Evolutionary conservation across 176 grass and related monocot genomes (phyloP).

Genomic region (Oryza longistaminata): DNA sequence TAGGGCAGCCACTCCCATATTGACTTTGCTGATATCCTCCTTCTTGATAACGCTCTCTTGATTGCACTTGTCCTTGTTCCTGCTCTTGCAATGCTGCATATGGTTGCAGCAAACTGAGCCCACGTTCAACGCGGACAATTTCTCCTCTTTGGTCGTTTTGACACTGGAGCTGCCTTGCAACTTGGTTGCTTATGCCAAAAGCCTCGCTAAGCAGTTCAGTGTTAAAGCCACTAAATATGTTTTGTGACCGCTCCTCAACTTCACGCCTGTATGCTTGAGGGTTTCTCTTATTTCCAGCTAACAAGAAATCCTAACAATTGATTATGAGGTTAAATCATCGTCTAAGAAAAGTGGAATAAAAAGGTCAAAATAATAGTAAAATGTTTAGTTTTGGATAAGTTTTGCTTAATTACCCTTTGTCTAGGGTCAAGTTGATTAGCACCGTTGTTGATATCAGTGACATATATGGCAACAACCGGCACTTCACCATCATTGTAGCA

Average conservation of each 20-base stretch:
- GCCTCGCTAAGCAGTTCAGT: neutral
- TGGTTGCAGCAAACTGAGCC: slow-evolving; percentile 5
- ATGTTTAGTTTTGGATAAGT: neutral
- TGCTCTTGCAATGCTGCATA: slow-evolving; percentile 23
- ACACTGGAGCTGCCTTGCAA: slow-evolving; percentile 35
- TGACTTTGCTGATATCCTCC: neutral
- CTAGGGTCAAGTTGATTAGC: slow-evolving; percentile 44
- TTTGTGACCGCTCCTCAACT: neutral
- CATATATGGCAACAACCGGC: slow-evolving; percentile 38
- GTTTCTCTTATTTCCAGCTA: slow-evolving; percentile 40
- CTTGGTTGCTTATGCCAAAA: neutral
- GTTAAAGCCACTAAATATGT: slow-evolving; percentile 6
- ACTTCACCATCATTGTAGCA: slow-evolving; percentile 53
- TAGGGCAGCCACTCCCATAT: slow-evolving; percentile 1
- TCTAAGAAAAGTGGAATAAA: neutral
- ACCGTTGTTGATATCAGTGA: slow-evolving; percentile 38
- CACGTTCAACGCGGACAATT: neutral
- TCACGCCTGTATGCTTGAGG: slow-evolving; percentile 10
- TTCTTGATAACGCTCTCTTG: slow-evolving; percentile 8
- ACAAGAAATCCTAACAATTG: slow-evolving; percentile 39
- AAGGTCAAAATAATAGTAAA: neutral
- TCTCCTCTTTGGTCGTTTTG: slow-evolving; percentile 33
- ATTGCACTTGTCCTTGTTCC: slow-evolving; percentile 31
- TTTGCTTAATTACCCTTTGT: slow-evolving; percentile 26
- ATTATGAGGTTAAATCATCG: neutral